A percentile compares a stretch with the other conserved stretches of the same genome.
phyloP scores from a whole-genome alignment of 1,139 yeast species.

The Yamadazyma dushanensis region DNA sequence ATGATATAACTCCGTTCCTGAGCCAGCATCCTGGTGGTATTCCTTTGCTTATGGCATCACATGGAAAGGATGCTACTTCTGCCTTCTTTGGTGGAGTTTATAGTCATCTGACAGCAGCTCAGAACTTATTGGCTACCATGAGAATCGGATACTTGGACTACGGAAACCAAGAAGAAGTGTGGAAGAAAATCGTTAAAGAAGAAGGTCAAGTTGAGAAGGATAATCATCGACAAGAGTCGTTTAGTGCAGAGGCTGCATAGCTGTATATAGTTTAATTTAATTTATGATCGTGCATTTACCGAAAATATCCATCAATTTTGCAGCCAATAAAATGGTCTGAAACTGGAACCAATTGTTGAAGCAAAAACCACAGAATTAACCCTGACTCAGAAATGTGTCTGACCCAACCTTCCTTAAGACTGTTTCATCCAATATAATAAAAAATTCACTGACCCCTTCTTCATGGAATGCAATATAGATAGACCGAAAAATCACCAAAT shows the following conservation, averaged over 20 bases:
- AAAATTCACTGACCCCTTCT: too few relatives aligned
- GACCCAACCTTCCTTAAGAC: too few relatives aligned
- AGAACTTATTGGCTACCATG: constrained; percentile 72
- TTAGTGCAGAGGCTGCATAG: constrained; percentile 50
- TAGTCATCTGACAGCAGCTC: constrained; percentile 73
- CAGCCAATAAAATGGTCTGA: too few relatives aligned
- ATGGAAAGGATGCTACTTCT: constrained; percentile 70
- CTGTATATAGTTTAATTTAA: neutral
- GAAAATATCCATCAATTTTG: too few relatives aligned
- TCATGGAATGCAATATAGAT: too few relatives aligned
- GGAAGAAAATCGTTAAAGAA: constrained; percentile 56
- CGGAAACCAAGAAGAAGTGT: constrained; percentile 81
- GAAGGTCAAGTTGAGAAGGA: constrained; percentile 36
- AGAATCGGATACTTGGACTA: constrained; percentile 72
- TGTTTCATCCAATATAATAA: too few relatives aligned
- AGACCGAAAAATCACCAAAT: too few relatives aligned
- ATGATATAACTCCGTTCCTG: constrained; percentile 72
- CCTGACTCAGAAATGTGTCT: too few relatives aligned
- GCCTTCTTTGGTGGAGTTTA: constrained; percentile 79
- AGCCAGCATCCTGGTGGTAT: constrained; percentile 75
- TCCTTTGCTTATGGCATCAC: constrained; percentile 58
- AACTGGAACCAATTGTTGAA: too few relatives aligned
- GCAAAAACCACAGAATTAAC: too few relatives aligned
- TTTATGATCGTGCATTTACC: neutral
- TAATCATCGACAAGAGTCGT: constrained; percentile 25